Evolutionary conservation across 2,329 filamentous ascomycete genomes (phyloP), one percentile per base, ranked within the genome.

Genomic region (Aspergillus sp.): DNA sequence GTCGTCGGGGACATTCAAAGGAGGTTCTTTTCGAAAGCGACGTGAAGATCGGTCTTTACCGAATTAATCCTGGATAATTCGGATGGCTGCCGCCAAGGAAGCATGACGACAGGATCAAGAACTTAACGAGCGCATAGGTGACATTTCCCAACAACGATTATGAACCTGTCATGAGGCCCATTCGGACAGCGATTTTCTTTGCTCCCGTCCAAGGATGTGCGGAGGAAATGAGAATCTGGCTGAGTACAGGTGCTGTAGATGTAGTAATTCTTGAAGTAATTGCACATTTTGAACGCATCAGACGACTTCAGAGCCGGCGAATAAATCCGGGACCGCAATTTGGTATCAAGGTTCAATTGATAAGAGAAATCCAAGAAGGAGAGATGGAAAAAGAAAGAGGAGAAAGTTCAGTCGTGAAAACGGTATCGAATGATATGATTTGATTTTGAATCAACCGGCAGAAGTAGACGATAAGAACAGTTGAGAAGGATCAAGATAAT

Each of bases 221-320:
- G 76, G 65, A 86, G 84, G 67, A 87, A 88, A 65, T 89, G 85
- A 13, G 79, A 75, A 37, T 80, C 81, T 0, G 84, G 85, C 60
- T 88, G 83, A 48, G 77, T 68, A 61, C 85, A 89, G 39, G 80
- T 76, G 49, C 82, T 83, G 70, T 88, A 88, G 66, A 89, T 83
- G 69, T 87, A 88, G 66, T 84, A 88, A 68, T 87, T 87, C 60
- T 85, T 86, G 60, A 82, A 85, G 61, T 84, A 86, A 60, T 77
- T 71, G 70, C 75, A 78, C 75, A 78, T 78, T 25, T 56, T 69
- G 53, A 53, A 50, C 50, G 49, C 50, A 55, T 56, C 37, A 43
- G 45, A 50, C 33, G 22, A 20, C 17, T 39, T 39, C 17, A 5
- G 10, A 39, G 37, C 37, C 12, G 37, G 17, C 37, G 7, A 20